Evolutionary conservation across 106 monocot genomes (phyloP).

Genomic region (Allium fistulosum): DNA sequence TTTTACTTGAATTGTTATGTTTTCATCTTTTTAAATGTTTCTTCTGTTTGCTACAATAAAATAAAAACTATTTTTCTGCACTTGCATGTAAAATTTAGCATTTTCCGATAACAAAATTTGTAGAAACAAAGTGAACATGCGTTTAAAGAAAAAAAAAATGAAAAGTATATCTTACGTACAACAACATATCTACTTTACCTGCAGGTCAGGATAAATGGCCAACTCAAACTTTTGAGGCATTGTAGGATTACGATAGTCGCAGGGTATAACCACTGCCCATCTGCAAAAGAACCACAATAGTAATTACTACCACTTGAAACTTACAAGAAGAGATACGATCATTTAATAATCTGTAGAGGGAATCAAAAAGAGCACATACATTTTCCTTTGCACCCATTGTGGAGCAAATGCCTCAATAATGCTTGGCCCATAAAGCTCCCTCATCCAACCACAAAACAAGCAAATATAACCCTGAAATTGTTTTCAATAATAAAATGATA

Average conservation of each 20-base stretch:
- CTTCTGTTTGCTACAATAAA: too few species aligned
- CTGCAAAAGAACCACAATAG: conserved; percentile 30
- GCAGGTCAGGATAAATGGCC: conserved; percentile 59
- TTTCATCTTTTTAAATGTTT: too few species aligned
- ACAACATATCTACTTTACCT: conserved; percentile 35
- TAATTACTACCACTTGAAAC: neutral
- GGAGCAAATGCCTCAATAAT: conserved; percentile 65
- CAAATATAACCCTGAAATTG: conserved; percentile 45
- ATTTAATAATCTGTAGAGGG: too few species aligned
- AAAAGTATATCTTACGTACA: too few species aligned
- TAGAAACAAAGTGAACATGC: too few species aligned
- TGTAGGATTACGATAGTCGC: conserved; percentile 48
- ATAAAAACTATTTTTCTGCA: too few species aligned
- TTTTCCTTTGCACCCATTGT: conserved; percentile 65
- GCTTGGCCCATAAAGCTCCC: conserved; percentile 68
- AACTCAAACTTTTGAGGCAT: conserved; percentile 64
- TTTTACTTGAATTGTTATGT: too few species aligned
- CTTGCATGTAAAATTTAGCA: too few species aligned
- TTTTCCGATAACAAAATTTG: too few species aligned
- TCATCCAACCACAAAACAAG: conserved; percentile 79
- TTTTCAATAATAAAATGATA: too few species aligned
- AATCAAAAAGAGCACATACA: conserved; percentile 24
- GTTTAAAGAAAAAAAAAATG: too few species aligned
- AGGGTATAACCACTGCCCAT: conserved; percentile 79
- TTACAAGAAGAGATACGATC: neutral